Percentiles rank a stretch among this genome's conserved stretches.
Conservation (phyloP, 2,329 filamentous ascomycete genomes). For the Talaromyces sp. region DNA sequence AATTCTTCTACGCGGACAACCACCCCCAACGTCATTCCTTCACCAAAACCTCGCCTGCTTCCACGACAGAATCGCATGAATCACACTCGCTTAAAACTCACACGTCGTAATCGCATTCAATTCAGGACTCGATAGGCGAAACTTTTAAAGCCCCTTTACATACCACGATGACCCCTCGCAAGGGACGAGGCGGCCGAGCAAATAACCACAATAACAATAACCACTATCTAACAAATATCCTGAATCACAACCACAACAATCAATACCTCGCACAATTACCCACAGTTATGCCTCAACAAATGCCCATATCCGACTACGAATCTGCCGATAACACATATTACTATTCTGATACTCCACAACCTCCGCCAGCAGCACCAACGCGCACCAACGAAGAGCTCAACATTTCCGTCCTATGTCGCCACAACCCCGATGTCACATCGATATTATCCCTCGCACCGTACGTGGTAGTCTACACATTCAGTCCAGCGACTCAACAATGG, state of each 20-base stretch:
- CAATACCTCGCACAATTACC: slow-evolving; percentile 10
- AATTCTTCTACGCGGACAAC: neutral
- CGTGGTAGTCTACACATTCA: slow-evolving; percentile 79
- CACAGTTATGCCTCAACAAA: slow-evolving; percentile 16
- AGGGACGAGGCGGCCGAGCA: slow-evolving; percentile 24
- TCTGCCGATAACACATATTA: slow-evolving; percentile 55
- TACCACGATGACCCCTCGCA: slow-evolving; percentile 29
- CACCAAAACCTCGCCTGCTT: neutral
- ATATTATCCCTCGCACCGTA: slow-evolving; percentile 81
- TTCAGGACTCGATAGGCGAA: neutral
- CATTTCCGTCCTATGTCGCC: slow-evolving; percentile 73
- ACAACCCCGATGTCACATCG: slow-evolving; percentile 66
- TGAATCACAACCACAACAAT: slow-evolving; percentile 13
- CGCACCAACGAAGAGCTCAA: slow-evolving; percentile 84
- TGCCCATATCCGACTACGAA: slow-evolving; percentile 54
- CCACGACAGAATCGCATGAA: neutral
- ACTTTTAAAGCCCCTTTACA: neutral
- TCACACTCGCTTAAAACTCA: neutral
- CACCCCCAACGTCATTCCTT: neutral
- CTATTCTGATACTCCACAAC: slow-evolving; percentile 30
- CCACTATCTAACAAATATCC: slow-evolving; percentile 17
- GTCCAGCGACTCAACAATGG: slow-evolving; percentile 62
- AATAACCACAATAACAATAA: slow-evolving; percentile 23
- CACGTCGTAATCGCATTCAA: neutral
- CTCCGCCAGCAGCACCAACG: slow-evolving; percentile 23